Conservation (phyloP, 140 eudicot species). For the Ambrosia hybrid region DNA sequence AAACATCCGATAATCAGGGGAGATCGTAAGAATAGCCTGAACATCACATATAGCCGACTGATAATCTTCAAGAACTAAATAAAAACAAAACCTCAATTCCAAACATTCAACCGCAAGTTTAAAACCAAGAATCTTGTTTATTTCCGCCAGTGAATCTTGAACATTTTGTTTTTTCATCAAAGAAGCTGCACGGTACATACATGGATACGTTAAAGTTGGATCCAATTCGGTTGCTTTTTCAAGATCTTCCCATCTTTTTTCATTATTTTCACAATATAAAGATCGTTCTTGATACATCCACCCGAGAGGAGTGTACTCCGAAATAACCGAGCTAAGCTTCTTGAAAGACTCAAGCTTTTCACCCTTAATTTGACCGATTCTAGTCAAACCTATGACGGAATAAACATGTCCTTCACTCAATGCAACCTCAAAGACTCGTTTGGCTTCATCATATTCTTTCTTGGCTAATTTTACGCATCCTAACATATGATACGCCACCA, state of each 20-base stretch:
- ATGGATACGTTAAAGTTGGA: constrained; percentile 90
- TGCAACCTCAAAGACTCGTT: constrained; percentile 62
- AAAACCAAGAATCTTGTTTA: constrained; percentile 79
- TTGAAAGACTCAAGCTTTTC: constrained; percentile 46
- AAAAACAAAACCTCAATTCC: constrained; percentile 88
- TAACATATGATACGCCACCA: constrained; percentile 77
- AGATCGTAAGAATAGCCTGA: constrained; percentile 86
- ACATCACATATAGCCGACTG: constrained; percentile 84
- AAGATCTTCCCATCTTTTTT: constrained; percentile 66
- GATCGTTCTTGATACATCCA: constrained; percentile 99
- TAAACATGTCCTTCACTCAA: constrained; percentile 72
- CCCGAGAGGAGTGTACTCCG: constrained; percentile 68
- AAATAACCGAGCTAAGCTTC: constrained; percentile 65
- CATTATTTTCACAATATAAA: constrained; percentile 63
- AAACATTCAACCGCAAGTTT: constrained; percentile 87
- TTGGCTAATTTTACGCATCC: constrained; percentile 74
- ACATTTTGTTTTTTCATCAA: constrained; percentile 78
- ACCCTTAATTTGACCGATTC: constrained; percentile 71
- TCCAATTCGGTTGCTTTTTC: constrained; percentile 82
- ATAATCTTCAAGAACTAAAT: constrained; percentile 80
- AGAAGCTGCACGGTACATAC: constrained; percentile 92
- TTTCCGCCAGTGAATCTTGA: constrained; percentile 72
- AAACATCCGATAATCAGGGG: constrained; percentile 80
- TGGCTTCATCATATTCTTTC: constrained; percentile 78
- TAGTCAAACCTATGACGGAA: constrained; percentile 80